These are phyloP conservation scores for Hirsutella minnesotensis DNA, from an alignment of 2,329 filamentous ascomycete genomes.

Conservation along the genomic window DNA sequence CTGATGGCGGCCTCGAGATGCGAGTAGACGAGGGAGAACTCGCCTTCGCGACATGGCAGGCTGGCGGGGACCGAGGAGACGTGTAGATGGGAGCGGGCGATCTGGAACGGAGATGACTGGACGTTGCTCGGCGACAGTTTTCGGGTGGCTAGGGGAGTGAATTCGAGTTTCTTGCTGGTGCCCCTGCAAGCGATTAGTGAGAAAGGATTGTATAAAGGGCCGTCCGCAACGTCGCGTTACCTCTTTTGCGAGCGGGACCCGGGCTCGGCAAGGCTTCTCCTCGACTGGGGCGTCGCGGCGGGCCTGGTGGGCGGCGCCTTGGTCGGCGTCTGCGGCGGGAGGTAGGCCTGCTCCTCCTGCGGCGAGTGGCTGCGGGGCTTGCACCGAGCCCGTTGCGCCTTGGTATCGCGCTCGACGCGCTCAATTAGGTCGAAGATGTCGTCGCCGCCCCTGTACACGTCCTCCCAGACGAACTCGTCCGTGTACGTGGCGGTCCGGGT, in stretches of 20 bases:
- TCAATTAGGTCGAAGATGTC: slow-evolving; percentile 55
- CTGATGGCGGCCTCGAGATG: slow-evolving; percentile 90
- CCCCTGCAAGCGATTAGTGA: slow-evolving; percentile 33
- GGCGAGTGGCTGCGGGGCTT: slow-evolving; percentile 20
- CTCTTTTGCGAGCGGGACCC: slow-evolving; percentile 19
- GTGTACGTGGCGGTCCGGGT: slow-evolving; percentile 84
- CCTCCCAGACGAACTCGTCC: slow-evolving; percentile 84
- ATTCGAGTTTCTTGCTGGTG: slow-evolving; percentile 65
- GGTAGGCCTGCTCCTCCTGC: slow-evolving; percentile 17
- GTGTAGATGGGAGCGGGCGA: slow-evolving; percentile 79
- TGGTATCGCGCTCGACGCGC: slow-evolving; percentile 60
- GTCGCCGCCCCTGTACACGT: slow-evolving; percentile 57
- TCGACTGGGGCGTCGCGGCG: slow-evolving; percentile 19
- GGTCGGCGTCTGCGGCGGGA: slow-evolving; percentile 22
- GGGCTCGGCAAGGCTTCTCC: slow-evolving; percentile 16
- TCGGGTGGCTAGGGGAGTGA: slow-evolving; percentile 87
- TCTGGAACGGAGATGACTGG: slow-evolving; percentile 78
- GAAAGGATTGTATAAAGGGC: not conserved
- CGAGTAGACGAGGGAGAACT: slow-evolving; percentile 85
- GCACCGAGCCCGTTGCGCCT: slow-evolving; percentile 38
- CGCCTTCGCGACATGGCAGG: slow-evolving; percentile 81
- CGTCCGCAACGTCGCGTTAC: no score
- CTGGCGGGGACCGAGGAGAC: slow-evolving; percentile 86
- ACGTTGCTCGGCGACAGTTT: slow-evolving; percentile 64
- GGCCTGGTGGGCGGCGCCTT: slow-evolving; percentile 17